Conservation (phyloP, 2,329 filamentous ascomycete genomes). For the Xylaria sp. region DNA sequence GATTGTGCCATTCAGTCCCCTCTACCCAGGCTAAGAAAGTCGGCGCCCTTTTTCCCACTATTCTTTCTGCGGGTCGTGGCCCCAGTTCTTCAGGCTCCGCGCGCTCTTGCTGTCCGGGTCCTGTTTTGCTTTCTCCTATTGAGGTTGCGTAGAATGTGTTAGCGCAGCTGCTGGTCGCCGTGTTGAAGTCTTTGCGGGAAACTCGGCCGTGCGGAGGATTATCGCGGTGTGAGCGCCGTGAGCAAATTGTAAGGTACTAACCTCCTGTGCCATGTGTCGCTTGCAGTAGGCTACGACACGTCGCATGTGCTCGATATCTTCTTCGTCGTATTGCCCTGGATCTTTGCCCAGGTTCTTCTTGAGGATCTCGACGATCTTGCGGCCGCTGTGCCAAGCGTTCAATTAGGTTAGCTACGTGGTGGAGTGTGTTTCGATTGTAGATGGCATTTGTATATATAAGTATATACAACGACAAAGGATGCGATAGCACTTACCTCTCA, state of each 20-base stretch:
- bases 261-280: not conserved
- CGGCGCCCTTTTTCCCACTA: not conserved
- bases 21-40: not conserved
- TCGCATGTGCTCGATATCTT: not conserved
- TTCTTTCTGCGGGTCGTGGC: not conserved
- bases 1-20: not conserved
- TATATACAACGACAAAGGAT: not conserved
- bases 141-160: not conserved
- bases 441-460: not conserved
- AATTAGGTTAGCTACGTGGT: not conserved
- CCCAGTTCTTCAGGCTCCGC: not conserved
- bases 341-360: not conserved
- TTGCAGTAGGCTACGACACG: not conserved
- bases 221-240: too few relatives aligned
- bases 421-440: not conserved
- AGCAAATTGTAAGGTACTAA: too few relatives aligned
- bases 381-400: not conserved
- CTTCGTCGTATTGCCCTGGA: not conserved
- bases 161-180: not conserved
- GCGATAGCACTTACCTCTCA: not conserved
- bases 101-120: not conserved
- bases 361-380: not conserved
- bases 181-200: not conserved
- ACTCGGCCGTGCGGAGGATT: not conserved
- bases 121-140: not conserved